These are phyloP conservation scores for Cerrena zonata DNA, from an alignment of 1,284 basidiomycete species.

Conservation along the genomic window DNA sequence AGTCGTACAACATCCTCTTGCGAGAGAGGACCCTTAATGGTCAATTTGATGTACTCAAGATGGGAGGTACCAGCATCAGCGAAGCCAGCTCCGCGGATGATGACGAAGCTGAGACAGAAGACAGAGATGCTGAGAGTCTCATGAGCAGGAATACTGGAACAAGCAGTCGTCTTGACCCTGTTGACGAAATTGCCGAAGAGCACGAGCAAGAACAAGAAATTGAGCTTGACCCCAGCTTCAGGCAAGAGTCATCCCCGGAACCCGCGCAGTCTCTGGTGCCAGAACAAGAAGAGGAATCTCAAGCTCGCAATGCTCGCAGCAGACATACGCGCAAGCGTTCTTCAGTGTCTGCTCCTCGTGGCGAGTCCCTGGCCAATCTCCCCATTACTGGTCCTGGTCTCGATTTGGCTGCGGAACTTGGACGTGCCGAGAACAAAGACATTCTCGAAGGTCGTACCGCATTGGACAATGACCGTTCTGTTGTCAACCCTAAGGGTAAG, in stretches of 20 bases:
- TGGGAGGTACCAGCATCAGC: constrained; percentile 44
- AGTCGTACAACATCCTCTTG: constrained; percentile 87
- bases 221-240: constrained; percentile 33
- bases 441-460: constrained; percentile 50
- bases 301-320: constrained; percentile 38
- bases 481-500: constrained; percentile 41
- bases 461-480: constrained; percentile 46
- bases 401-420: constrained; percentile 85
- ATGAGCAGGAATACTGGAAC: constrained; percentile 41
- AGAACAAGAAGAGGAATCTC: constrained; percentile 24
- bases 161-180: constrained; percentile 43
- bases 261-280: constrained; percentile 20
- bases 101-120: constrained; percentile 40
- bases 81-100: constrained; percentile 39
- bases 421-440: constrained; percentile 79
- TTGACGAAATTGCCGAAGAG: constrained; percentile 26
- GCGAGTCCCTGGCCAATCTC: constrained; percentile 73
- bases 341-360: constrained; percentile 45
- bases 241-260: constrained; percentile 20
- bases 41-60: constrained; percentile 69
- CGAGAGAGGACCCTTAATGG: constrained; percentile 85
- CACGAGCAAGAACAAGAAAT: constrained; percentile 36
- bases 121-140: constrained; percentile 44
- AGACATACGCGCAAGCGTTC: constrained; percentile 50
- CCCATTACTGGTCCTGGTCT: constrained; percentile 82